Conservation (phyloP, 164 flowering plant species). For the Echeveria elegans region DNA sequence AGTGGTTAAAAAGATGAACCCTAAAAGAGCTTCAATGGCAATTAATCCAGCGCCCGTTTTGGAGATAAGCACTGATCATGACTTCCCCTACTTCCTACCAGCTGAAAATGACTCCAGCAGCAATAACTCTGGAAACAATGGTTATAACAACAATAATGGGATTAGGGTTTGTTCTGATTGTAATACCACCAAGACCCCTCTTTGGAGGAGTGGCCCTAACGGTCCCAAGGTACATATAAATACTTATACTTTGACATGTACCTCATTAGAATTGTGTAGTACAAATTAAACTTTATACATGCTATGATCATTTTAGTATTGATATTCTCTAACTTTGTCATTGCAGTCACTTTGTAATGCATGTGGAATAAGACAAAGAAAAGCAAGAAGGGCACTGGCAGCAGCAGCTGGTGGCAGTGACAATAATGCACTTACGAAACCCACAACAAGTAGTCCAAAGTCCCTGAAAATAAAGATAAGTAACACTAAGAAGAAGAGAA, state of each 20-base stretch:
- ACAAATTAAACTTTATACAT: too few relatives aligned
- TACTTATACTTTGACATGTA: too few relatives aligned
- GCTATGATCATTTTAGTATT: too few relatives aligned
- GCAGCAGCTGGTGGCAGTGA: constrained; percentile 27
- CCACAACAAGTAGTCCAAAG: constrained; percentile 4
- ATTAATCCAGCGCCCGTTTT: not conserved
- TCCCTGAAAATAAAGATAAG: constrained; percentile 20
- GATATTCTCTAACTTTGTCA: not conserved
- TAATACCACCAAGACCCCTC: too few relatives aligned
- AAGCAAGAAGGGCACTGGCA: constrained; percentile 61
- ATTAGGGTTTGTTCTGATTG: too few relatives aligned
- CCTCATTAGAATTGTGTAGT: too few relatives aligned
- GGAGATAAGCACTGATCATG: constrained; percentile 15
- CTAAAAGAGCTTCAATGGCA: constrained; percentile 18
- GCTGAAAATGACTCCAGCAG: constrained; percentile 13
- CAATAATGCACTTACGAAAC: not conserved
- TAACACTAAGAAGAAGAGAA: constrained; percentile 25
- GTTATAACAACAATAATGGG: too few relatives aligned
- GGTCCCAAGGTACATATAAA: constrained; percentile 15
- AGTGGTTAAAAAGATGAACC: constrained; percentile 45
- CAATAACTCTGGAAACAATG: too few relatives aligned
- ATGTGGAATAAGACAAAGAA: constrained; percentile 81
- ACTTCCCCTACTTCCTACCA: constrained; percentile 3
- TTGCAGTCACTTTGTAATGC: constrained; percentile 82
- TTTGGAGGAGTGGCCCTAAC: too few relatives aligned